Evolutionary conservation across 352 stramenopile genomes (phyloP).

Genomic region (Phytophthora brassicae): DNA sequence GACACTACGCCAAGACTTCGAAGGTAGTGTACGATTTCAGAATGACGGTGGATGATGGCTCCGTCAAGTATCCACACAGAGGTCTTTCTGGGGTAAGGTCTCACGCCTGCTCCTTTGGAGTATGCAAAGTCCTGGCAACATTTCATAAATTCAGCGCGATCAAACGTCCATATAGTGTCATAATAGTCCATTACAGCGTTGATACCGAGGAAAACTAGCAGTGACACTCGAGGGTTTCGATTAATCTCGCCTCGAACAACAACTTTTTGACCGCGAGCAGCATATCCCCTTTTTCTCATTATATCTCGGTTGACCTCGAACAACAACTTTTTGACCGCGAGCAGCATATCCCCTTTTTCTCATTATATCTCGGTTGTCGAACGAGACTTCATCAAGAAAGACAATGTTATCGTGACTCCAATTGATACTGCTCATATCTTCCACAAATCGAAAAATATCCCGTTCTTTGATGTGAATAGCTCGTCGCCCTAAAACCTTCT

Average conservation of each 20-base stretch:
- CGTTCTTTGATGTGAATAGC: conserved; percentile 5
- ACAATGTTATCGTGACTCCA: conserved; percentile 21
- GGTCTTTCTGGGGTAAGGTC: conserved; percentile 21
- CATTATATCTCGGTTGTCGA: conserved; percentile 39
- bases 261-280: conserved; percentile 24
- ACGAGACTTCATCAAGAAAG: conserved; percentile 36
- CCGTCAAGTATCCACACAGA: conserved; percentile 42
- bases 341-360: conserved; percentile 26
- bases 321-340: no score
- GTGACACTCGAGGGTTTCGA: conserved; percentile 30
- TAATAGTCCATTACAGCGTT: conserved; percentile 35
- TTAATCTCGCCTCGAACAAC: conserved; percentile 29
- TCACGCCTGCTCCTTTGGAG: conserved; percentile 4
- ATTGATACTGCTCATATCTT: conserved; percentile 27
- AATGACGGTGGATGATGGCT: conserved; percentile 25
- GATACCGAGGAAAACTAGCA: conserved; percentile 21
- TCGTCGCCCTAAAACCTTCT: not conserved
- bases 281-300: conserved; percentile 28
- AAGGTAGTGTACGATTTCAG: conserved; percentile 38
- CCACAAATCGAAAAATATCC: not conserved
- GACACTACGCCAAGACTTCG: conserved; percentile 22
- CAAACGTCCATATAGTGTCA: conserved; percentile 34
- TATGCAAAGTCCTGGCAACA: conserved; percentile 30
- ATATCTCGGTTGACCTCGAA: conserved; percentile 35
- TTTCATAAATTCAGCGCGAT: conserved; percentile 21